Evolutionary conservation across 805 yeast genomes (phyloP).

Genomic region (Candida nitratophila): DNA sequence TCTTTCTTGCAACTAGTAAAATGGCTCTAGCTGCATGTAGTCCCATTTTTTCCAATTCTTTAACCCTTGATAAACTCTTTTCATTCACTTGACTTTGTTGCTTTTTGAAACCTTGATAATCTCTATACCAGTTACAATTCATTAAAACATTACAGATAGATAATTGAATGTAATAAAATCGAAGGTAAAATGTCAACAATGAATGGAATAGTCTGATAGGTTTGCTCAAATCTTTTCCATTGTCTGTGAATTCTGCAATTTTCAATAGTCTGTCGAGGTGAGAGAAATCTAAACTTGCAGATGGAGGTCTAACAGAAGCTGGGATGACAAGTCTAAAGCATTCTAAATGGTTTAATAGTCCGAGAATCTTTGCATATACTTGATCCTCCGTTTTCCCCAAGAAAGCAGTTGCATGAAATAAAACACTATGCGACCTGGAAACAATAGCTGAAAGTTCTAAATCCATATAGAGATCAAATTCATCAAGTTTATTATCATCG

Average conservation of each 20-base stretch:
- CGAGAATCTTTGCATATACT: constrained; percentile 6
- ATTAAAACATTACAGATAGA: constrained; percentile 18
- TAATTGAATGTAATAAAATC: constrained; percentile 21
- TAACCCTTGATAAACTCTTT: not conserved
- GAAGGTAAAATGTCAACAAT: constrained; percentile 11
- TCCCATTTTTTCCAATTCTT: constrained; percentile 9
- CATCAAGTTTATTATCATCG: no score
- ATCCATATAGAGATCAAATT: constrained; percentile 11
- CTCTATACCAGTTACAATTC: constrained; percentile 7
- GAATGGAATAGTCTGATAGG: not conserved
- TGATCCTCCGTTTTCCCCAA: constrained; percentile 11
- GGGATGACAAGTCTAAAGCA: constrained; percentile 23
- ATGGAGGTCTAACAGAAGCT: constrained; percentile 13
- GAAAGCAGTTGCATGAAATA: constrained; percentile 23
- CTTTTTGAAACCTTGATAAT: not conserved
- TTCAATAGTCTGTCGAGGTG: not conserved
- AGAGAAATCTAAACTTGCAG: not conserved
- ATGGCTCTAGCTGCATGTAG: constrained; percentile 21
- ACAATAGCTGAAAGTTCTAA: constrained; percentile 18
- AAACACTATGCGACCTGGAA: constrained; percentile 18
- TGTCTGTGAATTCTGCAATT: not conserved
- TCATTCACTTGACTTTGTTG: not conserved
- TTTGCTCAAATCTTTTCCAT: no score
- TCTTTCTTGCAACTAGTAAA: constrained; percentile 10
- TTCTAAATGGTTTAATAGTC: constrained; percentile 18